Percentiles rank a stretch among this genome's conserved stretches.
phyloP scores from a whole-genome alignment of 2,329 filamentous ascomycete species.

The Leptodontidium sp. region DNA sequence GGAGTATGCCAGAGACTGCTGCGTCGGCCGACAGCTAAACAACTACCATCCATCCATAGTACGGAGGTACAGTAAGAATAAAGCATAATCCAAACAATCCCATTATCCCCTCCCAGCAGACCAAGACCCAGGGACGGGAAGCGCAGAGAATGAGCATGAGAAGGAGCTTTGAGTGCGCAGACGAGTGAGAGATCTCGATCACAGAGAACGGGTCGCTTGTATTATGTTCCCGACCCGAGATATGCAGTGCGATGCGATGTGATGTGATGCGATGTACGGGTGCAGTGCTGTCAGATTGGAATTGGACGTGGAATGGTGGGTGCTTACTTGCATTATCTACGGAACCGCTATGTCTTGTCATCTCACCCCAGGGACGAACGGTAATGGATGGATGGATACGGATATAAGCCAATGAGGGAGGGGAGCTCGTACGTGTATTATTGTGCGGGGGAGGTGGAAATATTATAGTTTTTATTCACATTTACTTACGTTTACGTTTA shows the following conservation, averaged over 20 bases:
- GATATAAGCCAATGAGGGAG: background rate
- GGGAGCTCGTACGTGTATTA: background rate
- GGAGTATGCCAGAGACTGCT: no score
- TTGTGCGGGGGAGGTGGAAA: no score
- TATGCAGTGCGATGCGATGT: background rate
- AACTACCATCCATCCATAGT: no score
- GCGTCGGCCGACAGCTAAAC: no score
- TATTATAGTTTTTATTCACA: no score
- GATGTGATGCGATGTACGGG: no score
- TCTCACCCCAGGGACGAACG: no score
- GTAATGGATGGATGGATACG: background rate
- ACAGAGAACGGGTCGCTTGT: background rate
- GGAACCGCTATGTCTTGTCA: no score
- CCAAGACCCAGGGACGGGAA: background rate
- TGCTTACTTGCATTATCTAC: background rate
- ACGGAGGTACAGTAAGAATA: no score
- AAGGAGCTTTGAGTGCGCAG: no score
- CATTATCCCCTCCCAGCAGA: background rate
- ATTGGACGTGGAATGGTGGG: background rate
- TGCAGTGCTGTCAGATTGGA: no score
- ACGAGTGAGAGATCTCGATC: background rate
- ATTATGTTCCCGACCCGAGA: background rate
- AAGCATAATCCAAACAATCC: background rate
- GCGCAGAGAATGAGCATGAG: background rate
- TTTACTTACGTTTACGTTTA: no score